Conservation (phyloP, 257 asterid species). For the Penstemon eatonii region DNA sequence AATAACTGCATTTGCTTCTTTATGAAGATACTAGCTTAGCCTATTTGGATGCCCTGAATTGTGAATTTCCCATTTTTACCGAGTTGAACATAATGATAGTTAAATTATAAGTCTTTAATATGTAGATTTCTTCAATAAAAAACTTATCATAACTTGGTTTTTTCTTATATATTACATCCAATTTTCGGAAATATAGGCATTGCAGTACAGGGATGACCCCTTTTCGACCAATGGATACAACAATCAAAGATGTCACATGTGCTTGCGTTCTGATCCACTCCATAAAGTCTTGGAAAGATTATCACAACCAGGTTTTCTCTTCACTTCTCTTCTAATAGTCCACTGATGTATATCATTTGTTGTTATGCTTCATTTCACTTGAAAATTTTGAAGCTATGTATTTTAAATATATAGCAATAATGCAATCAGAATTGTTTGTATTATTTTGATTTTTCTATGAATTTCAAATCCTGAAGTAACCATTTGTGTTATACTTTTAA, state of each 20-base stretch:
- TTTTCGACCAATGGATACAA: constrained; percentile 46
- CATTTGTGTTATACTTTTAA: no score
- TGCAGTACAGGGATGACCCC: constrained; percentile 87
- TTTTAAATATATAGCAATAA: no score
- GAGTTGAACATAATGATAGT: no score
- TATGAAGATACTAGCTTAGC: background rate
- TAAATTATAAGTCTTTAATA: no score
- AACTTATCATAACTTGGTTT: background rate
- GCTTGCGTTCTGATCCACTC: constrained; percentile 78
- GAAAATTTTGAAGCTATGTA: no score
- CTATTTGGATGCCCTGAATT: no score
- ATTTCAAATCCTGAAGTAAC: no score
- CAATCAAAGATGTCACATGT: constrained; percentile 89
- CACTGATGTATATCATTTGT: background rate
- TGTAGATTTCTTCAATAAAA: no score
- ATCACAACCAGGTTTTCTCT: constrained; percentile 75
- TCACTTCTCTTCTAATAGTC: constrained; percentile 4
- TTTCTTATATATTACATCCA: constrained; percentile 3
- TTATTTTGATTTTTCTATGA: no score
- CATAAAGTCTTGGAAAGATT: constrained; percentile 73
- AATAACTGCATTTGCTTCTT: background rate
- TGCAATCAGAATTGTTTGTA: no score
- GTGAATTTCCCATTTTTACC: no score
- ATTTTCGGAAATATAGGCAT: constrained; percentile 46
- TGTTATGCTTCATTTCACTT: no score